Evolutionary conservation across 1,139 yeast genomes (phyloP).

Genomic region (Candida labiduridarum): DNA sequence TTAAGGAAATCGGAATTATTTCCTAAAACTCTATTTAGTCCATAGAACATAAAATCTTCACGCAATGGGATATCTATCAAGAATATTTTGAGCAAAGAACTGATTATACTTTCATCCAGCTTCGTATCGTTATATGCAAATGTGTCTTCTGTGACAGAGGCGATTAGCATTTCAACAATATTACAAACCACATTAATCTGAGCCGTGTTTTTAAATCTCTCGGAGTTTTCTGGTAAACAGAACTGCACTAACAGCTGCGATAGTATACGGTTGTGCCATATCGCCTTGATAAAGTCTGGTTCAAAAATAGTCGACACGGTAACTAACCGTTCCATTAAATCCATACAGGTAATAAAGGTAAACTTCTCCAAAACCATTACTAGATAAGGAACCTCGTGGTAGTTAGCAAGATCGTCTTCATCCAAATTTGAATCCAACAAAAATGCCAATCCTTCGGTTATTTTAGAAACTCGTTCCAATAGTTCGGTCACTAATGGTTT

Average conservation of each 20-base stretch:
- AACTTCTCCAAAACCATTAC: conserved; percentile 51
- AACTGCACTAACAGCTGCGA: conserved; percentile 26
- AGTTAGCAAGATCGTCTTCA: conserved; percentile 38
- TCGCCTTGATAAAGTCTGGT: conserved; percentile 18
- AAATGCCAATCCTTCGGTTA: conserved; percentile 24
- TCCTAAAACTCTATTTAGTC: conserved; percentile 57
- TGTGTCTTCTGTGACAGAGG: conserved; percentile 38
- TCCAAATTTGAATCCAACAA: conserved; percentile 30
- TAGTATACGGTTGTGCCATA: conserved; percentile 29
- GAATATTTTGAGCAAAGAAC: conserved; percentile 42
- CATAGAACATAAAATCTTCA: conserved; percentile 47
- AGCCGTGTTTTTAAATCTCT: conserved; percentile 36
- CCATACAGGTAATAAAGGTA: conserved; percentile 52
- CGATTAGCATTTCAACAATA: conserved; percentile 42
- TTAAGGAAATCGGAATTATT: conserved; percentile 45
- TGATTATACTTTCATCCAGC: conserved; percentile 26
- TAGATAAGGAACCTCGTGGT: conserved; percentile 43
- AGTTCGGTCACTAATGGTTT: conserved; percentile 27
- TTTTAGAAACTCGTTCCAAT: conserved; percentile 20
- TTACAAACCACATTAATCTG: conserved; percentile 43
- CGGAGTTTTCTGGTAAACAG: conserved; percentile 43
- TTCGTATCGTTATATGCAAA: conserved; percentile 26
- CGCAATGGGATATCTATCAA: conserved; percentile 43
- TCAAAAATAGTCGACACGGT: conserved; percentile 29
- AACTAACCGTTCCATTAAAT: conserved; percentile 50